Conservation (phyloP, 345 rosid genomes). For the Citrus mangshanensis region DNA sequence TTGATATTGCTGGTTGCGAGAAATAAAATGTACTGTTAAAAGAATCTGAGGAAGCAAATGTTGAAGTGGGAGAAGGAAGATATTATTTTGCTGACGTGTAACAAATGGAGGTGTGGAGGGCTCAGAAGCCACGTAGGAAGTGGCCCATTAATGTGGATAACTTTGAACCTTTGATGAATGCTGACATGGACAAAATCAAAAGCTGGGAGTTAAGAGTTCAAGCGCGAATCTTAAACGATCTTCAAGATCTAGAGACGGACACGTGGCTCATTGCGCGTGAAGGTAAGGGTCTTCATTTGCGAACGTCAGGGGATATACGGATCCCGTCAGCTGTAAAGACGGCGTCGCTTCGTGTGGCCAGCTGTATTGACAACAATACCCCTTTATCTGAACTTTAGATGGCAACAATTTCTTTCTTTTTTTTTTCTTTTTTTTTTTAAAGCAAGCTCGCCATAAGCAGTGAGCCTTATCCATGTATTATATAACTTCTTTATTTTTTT, state of each 20-base stretch:
- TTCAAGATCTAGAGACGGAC: constrained; percentile 21
- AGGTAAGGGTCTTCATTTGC: neutral
- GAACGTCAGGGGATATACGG: neutral
- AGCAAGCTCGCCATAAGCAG: neutral
- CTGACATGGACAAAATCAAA: constrained; percentile 51
- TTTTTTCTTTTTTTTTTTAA: no score
- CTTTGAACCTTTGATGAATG: neutral
- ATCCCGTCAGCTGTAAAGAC: neutral
- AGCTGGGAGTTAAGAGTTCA: constrained; percentile 23
- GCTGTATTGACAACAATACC: neutral
- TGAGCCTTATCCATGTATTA: neutral
- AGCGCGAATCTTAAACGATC: constrained; percentile 22
- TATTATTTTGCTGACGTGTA: constrained; percentile 43
- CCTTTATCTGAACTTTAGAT: neutral
- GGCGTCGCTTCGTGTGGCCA: no score
- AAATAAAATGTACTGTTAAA: constrained; percentile 12
- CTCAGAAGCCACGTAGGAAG: constrained; percentile 11
- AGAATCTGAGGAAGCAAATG: constrained; percentile 5
- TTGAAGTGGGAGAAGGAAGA: constrained; percentile 25
- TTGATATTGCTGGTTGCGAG: neutral
- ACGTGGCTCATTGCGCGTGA: constrained; percentile 21
- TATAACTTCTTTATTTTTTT: no score
- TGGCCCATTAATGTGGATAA: constrained; percentile 15
- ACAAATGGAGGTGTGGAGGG: constrained; percentile 26
- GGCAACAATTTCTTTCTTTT: neutral